Evolutionary conservation across 768 basidiomycete species (phyloP).

Genomic region (Lactarius indigo): DNA sequence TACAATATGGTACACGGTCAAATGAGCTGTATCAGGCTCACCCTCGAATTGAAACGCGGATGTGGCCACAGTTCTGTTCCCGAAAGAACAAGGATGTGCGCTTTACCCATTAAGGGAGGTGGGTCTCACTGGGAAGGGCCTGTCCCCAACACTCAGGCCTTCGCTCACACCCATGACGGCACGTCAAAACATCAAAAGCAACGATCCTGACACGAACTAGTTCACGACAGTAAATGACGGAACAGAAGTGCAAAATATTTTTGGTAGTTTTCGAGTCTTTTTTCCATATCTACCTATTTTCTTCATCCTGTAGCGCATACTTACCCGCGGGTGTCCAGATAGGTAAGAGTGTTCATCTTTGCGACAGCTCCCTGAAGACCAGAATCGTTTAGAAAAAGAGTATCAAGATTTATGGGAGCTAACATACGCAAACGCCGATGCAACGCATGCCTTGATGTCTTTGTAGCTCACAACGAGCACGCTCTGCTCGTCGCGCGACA

Average conservation of each 20-base stretch:
- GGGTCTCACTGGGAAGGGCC: too few relatives aligned
- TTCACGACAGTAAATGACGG: not conserved
- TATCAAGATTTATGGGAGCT: not conserved
- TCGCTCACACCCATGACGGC: not conserved
- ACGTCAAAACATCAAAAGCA: not conserved
- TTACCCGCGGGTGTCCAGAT: not conserved
- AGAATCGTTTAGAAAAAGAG: not conserved
- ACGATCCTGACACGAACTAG: not conserved
- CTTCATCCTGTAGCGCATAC: not conserved
- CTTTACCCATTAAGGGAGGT: not conserved
- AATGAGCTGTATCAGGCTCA: too few relatives aligned
- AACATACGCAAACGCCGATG: conserved; percentile 77
- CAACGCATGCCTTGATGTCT: conserved; percentile 83
- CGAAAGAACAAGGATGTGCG: too few relatives aligned
- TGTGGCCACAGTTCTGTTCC: too few relatives aligned
- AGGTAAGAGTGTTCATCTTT: conserved; percentile 6
- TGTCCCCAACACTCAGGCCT: not conserved
- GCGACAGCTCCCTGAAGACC: conserved; percentile 23
- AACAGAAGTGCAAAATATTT: conserved; percentile 8
- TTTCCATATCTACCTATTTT: conserved; percentile 27
- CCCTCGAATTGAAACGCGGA: too few relatives aligned
- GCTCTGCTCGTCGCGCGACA: conserved; percentile 93
- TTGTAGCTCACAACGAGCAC: conserved; percentile 92
- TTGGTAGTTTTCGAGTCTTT: conserved; percentile 25
- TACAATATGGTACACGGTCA: too few relatives aligned